Evolutionary conservation across 345 rosid genomes (phyloP).

Genomic region (Balakata baccata): DNA sequence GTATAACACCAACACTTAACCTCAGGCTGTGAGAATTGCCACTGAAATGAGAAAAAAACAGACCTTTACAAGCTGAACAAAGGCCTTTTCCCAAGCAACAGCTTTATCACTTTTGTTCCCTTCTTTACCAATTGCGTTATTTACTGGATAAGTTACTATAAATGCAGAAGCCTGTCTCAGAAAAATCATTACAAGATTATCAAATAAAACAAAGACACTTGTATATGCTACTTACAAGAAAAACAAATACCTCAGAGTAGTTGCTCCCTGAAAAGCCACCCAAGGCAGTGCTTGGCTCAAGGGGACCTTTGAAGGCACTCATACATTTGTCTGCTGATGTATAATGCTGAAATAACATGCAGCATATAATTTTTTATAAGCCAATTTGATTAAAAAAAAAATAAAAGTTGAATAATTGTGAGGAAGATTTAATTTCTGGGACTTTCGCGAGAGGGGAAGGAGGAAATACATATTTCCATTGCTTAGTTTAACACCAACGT

Average conservation of each 20-base stretch:
- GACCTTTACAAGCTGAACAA: slow-evolving; percentile 84
- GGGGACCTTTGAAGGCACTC: slow-evolving; percentile 96
- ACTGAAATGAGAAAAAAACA: slow-evolving; percentile 14
- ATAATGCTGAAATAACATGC: slow-evolving; percentile 61
- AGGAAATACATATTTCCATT: not conserved
- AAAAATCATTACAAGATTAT: slow-evolving; percentile 25
- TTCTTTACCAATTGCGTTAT: slow-evolving; percentile 62
- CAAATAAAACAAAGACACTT: slow-evolving; percentile 14
- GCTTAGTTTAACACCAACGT: not conserved
- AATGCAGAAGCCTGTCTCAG: slow-evolving; percentile 88
- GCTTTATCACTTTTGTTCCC: slow-evolving; percentile 69
- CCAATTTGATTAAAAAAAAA: slow-evolving; percentile 2
- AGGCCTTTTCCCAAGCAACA: slow-evolving; percentile 96
- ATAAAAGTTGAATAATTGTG: not conserved
- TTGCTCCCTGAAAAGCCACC: slow-evolving; percentile 91
- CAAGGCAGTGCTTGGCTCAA: slow-evolving; percentile 88
- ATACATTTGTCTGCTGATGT: slow-evolving; percentile 79
- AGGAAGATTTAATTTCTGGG: not conserved
- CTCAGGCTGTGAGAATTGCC: not conserved
- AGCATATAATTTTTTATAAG: slow-evolving; percentile 16
- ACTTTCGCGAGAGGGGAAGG: not conserved
- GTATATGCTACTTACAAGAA: slow-evolving; percentile 12
- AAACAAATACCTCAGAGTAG: slow-evolving; percentile 68
- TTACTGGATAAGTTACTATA: slow-evolving; percentile 86
- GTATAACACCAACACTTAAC: not conserved